phyloP scores from a whole-genome alignment of 2,329 filamentous ascomycete species.

The Phaeosphaeria sp. region DNA sequence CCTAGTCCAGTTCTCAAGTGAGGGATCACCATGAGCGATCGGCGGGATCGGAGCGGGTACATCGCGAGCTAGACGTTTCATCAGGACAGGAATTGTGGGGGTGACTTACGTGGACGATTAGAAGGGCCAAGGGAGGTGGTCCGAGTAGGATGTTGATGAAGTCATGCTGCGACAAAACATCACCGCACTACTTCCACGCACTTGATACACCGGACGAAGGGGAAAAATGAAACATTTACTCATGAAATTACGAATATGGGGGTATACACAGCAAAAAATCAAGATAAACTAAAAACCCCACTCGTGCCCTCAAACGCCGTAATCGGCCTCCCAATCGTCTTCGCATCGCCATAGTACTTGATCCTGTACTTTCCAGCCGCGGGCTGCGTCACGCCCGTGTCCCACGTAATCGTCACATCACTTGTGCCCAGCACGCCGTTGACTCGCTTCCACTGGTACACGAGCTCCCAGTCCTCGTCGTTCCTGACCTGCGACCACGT shows the following conservation, averaged over 20 bases:
- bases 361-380: slow-evolving; percentile 74
- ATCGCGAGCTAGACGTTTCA: background rate
- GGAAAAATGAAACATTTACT: too few species aligned
- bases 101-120: background rate
- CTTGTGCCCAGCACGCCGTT: slow-evolving; percentile 75
- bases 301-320: slow-evolving; percentile 61
- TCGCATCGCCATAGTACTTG: slow-evolving; percentile 85
- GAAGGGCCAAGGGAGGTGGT: background rate
- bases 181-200: too few species aligned
- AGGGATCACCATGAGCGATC: background rate
- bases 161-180: too few species aligned
- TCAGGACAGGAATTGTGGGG: background rate
- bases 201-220: too few species aligned
- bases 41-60: background rate
- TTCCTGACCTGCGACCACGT: slow-evolving; percentile 72
- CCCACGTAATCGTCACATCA: slow-evolving; percentile 81
- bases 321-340: slow-evolving; percentile 68
- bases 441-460: slow-evolving; percentile 80
- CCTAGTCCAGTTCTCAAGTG: background rate
- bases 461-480: slow-evolving; percentile 83
- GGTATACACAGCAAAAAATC: slow-evolving; percentile 1
- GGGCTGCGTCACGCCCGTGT: slow-evolving; percentile 61
- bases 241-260: background rate
- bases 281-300: slow-evolving; percentile 27
- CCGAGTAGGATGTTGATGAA: background rate